Evolutionary conservation across 331 rosid species (phyloP).

Genomic region (Pyrus hybrid): DNA sequence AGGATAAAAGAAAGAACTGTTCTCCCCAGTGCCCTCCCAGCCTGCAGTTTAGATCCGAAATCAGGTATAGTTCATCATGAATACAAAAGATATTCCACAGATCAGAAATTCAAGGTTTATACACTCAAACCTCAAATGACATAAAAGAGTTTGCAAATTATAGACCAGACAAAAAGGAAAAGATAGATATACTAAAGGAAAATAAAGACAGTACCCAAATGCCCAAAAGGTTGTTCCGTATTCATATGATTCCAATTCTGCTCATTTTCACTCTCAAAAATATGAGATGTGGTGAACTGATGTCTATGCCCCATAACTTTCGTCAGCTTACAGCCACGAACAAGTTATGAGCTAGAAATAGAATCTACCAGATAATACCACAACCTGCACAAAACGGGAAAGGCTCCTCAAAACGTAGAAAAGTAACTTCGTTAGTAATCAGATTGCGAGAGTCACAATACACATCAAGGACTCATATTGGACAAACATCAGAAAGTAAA

Average conservation of each 20-base stretch:
- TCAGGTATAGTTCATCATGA: background rate
- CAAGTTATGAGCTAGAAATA: conserved; percentile 1
- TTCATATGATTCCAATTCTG: conserved; percentile 70
- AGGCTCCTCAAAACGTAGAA: conserved; percentile 13
- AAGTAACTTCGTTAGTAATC: background rate
- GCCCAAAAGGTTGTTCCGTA: conserved; percentile 51
- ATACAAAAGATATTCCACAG: background rate
- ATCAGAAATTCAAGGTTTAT: background rate
- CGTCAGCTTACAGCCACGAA: conserved; percentile 19
- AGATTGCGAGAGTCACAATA: too few relatives aligned
- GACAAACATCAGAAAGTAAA: too few relatives aligned
- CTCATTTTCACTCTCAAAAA: conserved; percentile 62
- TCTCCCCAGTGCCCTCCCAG: conserved; percentile 46
- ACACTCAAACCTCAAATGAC: background rate
- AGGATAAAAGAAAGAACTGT: conserved; percentile 47
- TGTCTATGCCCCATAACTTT: conserved; percentile 75
- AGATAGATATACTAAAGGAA: background rate
- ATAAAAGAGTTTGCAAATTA: background rate
- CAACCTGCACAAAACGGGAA: conserved; percentile 30
- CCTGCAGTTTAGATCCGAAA: conserved; percentile 34
- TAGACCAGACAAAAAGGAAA: background rate
- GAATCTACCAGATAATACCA: conserved; percentile 19
- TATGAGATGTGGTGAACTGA: conserved; percentile 46
- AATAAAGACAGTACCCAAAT: conserved; percentile 43
- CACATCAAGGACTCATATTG: too few relatives aligned